Evolutionary conservation across 176 grass and related monocot species (phyloP).

Genomic region (Poa annua): DNA sequence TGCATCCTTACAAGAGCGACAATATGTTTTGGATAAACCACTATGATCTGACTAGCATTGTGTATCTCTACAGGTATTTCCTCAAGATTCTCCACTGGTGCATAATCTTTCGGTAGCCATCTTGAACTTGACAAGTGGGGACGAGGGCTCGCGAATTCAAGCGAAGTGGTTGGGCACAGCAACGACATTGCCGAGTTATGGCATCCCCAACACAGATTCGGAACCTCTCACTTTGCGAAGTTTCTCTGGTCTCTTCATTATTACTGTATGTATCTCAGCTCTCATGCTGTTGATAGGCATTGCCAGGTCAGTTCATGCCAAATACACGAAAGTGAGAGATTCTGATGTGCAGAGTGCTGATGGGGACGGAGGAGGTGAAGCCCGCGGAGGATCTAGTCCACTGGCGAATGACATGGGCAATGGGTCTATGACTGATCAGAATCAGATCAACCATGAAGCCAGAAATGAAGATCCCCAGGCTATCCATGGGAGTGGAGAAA

Average conservation of each 20-base stretch:
- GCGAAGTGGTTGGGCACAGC: constrained; percentile 45
- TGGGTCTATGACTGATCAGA: neutral
- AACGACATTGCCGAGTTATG: neutral
- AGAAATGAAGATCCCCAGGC: neutral
- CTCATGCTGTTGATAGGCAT: constrained; percentile 38
- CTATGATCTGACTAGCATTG: neutral
- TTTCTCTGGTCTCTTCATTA: constrained; percentile 64
- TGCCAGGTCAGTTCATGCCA: constrained; percentile 7
- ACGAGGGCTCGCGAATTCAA: constrained; percentile 38
- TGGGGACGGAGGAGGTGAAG: neutral
- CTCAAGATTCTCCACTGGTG: constrained; percentile 43
- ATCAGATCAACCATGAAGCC: constrained; percentile 5
- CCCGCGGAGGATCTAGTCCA: neutral
- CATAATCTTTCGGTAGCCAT: constrained; percentile 58
- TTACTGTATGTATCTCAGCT: constrained; percentile 39
- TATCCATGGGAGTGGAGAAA: neutral
- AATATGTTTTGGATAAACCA: neutral
- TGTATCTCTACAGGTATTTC: constrained; percentile 55
- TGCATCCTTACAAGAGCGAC: constrained; percentile 9
- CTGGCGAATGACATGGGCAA: neutral
- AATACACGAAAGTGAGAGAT: constrained; percentile 21
- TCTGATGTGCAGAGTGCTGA: neutral
- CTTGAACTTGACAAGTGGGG: constrained; percentile 47
- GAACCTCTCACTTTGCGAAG: constrained; percentile 43
- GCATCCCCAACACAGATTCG: constrained; percentile 2